Percentiles rank a stretch among this genome's conserved stretches.
These are phyloP conservation scores for Wakefieldia striispora DNA, from an alignment of 768 basidiomycete genomes.

Conservation along the genomic window DNA sequence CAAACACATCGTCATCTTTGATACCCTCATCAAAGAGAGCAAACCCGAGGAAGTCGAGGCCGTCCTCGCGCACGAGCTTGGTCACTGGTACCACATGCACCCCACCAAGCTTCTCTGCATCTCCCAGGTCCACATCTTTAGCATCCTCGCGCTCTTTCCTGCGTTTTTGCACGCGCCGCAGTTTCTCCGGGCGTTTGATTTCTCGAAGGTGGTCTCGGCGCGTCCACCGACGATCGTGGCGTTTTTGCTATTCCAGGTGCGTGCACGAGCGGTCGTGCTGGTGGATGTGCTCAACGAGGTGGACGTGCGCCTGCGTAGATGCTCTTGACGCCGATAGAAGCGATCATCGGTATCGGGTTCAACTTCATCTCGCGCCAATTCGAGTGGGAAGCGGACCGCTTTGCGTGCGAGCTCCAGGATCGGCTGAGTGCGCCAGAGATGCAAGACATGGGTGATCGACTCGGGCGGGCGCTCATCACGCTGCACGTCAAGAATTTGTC, in stretches of 20 bases:
- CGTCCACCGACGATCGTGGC: slow-evolving; percentile 79
- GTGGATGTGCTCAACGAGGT: not conserved
- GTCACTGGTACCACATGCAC: slow-evolving; percentile 94
- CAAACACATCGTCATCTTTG: slow-evolving; percentile 96
- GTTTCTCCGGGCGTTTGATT: slow-evolving; percentile 78
- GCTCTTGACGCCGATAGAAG: slow-evolving; percentile 78
- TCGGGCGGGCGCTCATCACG: slow-evolving; percentile 77
- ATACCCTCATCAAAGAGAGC: slow-evolving; percentile 91
- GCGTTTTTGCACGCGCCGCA: slow-evolving; percentile 82
- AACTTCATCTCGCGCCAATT: slow-evolving; percentile 83
- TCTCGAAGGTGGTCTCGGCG: slow-evolving; percentile 60
- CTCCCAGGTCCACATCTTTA: slow-evolving; percentile 85
- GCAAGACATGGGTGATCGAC: slow-evolving; percentile 82
- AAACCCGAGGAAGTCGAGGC: slow-evolving; percentile 93
- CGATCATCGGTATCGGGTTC: slow-evolving; percentile 67
- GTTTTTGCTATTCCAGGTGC: slow-evolving; percentile 80
- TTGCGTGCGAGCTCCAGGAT: slow-evolving; percentile 72
- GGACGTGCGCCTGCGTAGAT: slow-evolving; percentile 40
- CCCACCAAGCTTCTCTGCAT: slow-evolving; percentile 85
- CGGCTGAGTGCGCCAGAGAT: slow-evolving; percentile 47
- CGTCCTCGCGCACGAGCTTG: slow-evolving; percentile 95
- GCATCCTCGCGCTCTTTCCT: slow-evolving; percentile 84
- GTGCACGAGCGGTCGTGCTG: not conserved
- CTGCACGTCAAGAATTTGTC: slow-evolving; percentile 92
- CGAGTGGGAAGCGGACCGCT: slow-evolving; percentile 92